These are phyloP conservation scores for Leptodermis oblonga DNA, from an alignment of 257 asterid species.

Conservation along the genomic window DNA sequence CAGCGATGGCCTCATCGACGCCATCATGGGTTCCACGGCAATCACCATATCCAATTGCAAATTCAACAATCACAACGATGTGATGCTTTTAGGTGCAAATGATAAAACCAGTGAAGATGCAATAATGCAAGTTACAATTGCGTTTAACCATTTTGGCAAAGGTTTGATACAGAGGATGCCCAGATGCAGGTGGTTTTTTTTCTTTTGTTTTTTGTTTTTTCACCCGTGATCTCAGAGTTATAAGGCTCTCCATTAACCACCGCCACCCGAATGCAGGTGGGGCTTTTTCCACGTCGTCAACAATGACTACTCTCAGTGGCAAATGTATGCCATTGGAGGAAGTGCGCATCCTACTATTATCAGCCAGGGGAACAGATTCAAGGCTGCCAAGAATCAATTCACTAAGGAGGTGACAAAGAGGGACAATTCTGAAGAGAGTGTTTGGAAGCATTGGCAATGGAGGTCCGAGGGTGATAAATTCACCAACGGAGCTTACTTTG, in stretches of 20 bases:
- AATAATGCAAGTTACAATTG: conserved; percentile 76
- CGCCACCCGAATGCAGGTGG: conserved; percentile 76
- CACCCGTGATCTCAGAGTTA: no score
- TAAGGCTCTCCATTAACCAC: no score
- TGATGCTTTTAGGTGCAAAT: conserved; percentile 76
- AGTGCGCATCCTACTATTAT: conserved; percentile 69
- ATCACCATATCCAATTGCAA: conserved; percentile 85
- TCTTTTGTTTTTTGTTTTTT: no score
- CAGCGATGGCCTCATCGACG: conserved; percentile 72
- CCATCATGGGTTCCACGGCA: conserved; percentile 79
- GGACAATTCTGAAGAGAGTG: conserved; percentile 29
- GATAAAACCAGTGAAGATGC: conserved; percentile 43
- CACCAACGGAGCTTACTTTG: conserved; percentile 63
- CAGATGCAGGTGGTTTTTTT: conserved; percentile 65
- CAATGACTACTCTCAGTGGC: conserved; percentile 71
- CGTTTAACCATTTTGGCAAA: conserved; percentile 63
- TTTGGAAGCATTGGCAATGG: conserved; percentile 74
- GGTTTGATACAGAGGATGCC: conserved; percentile 86
- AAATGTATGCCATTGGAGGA: conserved; percentile 82
- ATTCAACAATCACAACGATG: conserved; percentile 74
- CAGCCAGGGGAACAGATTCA: conserved; percentile 89
- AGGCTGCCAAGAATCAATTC: conserved; percentile 38
- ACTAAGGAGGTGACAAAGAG: conserved; percentile 77
- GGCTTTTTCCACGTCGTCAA: conserved; percentile 83
- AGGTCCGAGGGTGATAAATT: conserved; percentile 66